These are phyloP conservation scores for Alternaria gaisen DNA, from an alignment of 2,329 filamentous ascomycete genomes.

Conservation along the genomic window DNA sequence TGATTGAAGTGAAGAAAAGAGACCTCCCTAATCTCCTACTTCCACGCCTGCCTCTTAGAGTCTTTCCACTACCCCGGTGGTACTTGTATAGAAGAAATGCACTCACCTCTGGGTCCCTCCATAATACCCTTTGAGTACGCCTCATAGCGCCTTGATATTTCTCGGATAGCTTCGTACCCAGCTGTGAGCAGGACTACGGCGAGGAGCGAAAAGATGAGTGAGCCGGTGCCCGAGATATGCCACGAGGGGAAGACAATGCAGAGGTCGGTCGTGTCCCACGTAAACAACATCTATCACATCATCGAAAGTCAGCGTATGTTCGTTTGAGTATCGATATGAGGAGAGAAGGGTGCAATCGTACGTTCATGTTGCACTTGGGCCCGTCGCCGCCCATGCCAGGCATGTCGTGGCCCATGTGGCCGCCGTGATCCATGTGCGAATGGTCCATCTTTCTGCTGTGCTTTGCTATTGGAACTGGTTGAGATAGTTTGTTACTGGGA, in stretches of 20 bases:
- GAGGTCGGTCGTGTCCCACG: constrained; percentile 90
- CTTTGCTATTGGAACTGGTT: background rate
- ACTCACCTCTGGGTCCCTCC: constrained; percentile 48
- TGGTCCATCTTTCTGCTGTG: constrained; percentile 45
- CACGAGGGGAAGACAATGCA: constrained; percentile 95
- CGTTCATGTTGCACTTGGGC: constrained; percentile 88
- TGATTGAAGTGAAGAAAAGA: constrained; percentile 19
- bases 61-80: background rate
- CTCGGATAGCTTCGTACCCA: constrained; percentile 91
- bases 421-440: constrained; percentile 52
- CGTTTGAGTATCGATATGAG: background rate
- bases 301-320: background rate
- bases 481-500: background rate
- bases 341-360: constrained; percentile 55
- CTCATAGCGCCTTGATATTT: constrained; percentile 80
- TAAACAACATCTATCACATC: constrained; percentile 88
- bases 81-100: constrained; percentile 8
- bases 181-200: constrained; percentile 83
- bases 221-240: constrained; percentile 78
- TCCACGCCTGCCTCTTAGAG: constrained; percentile 3
- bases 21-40: constrained; percentile 14
- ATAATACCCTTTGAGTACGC: constrained; percentile 37
- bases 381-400: constrained; percentile 53
- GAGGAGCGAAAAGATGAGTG: constrained; percentile 82
- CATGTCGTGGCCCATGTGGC: constrained; percentile 68